Evolutionary conservation across 2,329 filamentous ascomycete species (phyloP), one percentile per base, ranked within the genome.

Genomic region (Calonectria pseudoreteaudii): DNA sequence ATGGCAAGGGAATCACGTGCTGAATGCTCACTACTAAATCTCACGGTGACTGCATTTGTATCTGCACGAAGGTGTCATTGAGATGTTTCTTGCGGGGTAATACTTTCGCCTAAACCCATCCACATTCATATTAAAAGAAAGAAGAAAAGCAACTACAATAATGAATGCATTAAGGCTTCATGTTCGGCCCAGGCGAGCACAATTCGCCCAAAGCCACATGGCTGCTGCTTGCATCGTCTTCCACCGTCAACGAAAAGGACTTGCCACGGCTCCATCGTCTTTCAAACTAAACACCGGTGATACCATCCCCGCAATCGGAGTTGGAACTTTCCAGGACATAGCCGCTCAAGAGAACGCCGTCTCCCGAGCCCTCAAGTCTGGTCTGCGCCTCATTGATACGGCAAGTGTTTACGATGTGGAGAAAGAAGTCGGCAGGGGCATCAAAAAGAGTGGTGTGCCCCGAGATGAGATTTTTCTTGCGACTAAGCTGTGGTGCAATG

Each of bases 401-500:
- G 78, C 58, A 38, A 66, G 72, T 31, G 72, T 68, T 20, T 73
- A 74, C 53, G 52, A 74, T 20, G 68, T 71, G 0, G 79, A 81
- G 38, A 72, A 73, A 10, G 60, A 79, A 41, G 75, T 81, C 1
- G 79, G 80, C 11, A 71, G 66, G 31, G 80, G 76, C 3, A 80
- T 82, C 50, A 79, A 83, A 64, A 85, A 85, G 71, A 85, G 85
- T 10, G 86, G 85, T 7, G 83, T 89, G 10, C 81, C 86, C 4
- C 84, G 87, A 28, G 80, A 84, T 16, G 83, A 88, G 62, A 85
- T 89, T 75, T 89, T 87, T 81, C 78, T 88, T 62, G 92, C 90
- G 4, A 80, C 79, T 14, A 83, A 83, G 74, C 75, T 83, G 9
- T 83, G 82, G 82, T 80, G 80, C 74, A 82, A 81, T 8, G 74